These are phyloP conservation scores for Mortierella claussenii DNA, from an alignment of 192 early-diverging fungal species.

Conservation along the genomic window DNA sequence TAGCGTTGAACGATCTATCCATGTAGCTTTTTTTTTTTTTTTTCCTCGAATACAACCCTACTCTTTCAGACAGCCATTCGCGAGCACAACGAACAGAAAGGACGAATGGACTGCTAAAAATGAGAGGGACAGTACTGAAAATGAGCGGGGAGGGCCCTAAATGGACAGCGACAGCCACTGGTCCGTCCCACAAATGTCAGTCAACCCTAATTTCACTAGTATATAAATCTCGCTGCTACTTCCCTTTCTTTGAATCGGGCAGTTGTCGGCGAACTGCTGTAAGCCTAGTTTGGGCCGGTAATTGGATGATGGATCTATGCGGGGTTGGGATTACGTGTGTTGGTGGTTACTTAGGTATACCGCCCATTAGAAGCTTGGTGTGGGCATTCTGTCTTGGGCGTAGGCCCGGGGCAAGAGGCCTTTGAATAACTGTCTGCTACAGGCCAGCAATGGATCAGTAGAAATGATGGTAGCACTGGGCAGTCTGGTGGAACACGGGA, in stretches of 20 bases:
- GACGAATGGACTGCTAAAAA: background rate
- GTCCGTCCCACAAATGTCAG: too few relatives aligned
- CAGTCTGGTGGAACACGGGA: constrained; percentile 52
- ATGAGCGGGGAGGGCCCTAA: too few relatives aligned
- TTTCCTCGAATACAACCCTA: too few relatives aligned
- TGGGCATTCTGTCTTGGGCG: constrained; percentile 48
- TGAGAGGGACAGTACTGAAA: background rate
- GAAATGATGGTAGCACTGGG: constrained; percentile 54
- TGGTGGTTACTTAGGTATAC: constrained; percentile 52
- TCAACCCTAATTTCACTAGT: too few relatives aligned
- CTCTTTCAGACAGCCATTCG: too few relatives aligned
- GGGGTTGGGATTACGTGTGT: constrained; percentile 34
- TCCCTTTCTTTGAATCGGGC: constrained; percentile 33
- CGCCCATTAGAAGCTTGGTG: constrained; percentile 53
- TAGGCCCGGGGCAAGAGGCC: constrained; percentile 44
- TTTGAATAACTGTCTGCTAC: constrained; percentile 47
- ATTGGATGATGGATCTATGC: constrained; percentile 45
- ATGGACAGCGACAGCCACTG: too few relatives aligned
- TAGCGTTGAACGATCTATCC: constrained; percentile 86
- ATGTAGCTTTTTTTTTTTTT: too few relatives aligned
- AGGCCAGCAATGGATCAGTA: constrained; percentile 55
- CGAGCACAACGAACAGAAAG: too few relatives aligned
- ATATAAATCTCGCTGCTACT: too few relatives aligned
- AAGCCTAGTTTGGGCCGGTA: constrained; percentile 49
- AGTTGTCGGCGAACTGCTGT: constrained; percentile 41